These are phyloP conservation scores for Puccinia coronata DNA, from an alignment of 1,284 basidiomycete genomes.

Conservation along the genomic window DNA sequence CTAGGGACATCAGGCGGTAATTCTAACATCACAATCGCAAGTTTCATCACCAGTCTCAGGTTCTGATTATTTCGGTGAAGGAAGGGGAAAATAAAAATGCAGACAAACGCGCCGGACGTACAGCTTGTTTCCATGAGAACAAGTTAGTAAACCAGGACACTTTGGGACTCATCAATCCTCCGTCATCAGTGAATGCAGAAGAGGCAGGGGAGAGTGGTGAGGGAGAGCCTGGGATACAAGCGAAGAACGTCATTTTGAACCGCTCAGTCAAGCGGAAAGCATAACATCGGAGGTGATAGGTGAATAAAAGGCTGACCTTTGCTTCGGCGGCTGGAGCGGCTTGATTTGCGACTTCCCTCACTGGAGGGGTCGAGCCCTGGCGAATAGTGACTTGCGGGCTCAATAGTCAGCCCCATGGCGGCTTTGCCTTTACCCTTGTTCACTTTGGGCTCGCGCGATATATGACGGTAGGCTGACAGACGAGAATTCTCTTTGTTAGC, in stretches of 20 bases:
- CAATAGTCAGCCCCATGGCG: constrained; percentile 17
- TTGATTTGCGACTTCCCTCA: constrained; percentile 27
- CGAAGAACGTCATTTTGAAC: background rate
- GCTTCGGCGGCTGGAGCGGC: constrained; percentile 27
- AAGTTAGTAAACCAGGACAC: constrained; percentile 49
- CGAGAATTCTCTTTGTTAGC: constrained; percentile 34
- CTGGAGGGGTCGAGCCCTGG: constrained; percentile 21
- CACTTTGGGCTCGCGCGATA: background rate
- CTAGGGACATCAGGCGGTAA: constrained; percentile 42
- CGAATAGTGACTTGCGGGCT: constrained; percentile 5
- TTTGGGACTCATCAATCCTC: constrained; percentile 28
- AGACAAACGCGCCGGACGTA: background rate
- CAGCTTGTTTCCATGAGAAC: constrained; percentile 44
- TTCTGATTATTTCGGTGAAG: background rate
- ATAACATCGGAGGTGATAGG: background rate
- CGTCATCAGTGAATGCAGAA: constrained; percentile 38
- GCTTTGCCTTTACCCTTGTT: constrained; percentile 46
- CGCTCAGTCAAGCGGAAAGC: background rate
- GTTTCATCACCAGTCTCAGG: background rate
- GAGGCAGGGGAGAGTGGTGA: constrained; percentile 48
- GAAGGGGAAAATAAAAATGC: background rate
- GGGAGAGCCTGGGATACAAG: constrained; percentile 28
- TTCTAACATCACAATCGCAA: background rate
- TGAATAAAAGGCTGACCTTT: background rate
- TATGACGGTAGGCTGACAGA: constrained; percentile 1